Percentiles rank a stretch among this genome's conserved stretches.
Evolutionary conservation across 1,284 basidiomycete species (phyloP).

Genomic region (Ceratobasidium sp.): DNA sequence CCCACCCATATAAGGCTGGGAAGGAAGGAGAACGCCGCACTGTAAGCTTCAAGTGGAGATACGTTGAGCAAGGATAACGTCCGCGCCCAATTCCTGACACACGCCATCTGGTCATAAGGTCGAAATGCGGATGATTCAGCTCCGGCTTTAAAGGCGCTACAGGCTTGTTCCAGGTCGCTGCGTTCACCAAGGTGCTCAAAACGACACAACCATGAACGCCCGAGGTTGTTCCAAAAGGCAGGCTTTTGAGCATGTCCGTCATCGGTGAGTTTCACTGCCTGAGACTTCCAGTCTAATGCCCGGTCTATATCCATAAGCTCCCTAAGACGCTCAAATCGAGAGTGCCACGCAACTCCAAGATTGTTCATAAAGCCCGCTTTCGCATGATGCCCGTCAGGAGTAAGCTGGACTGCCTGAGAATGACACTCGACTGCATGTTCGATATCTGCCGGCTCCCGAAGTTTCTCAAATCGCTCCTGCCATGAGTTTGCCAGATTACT

Average conservation of each 20-base stretch:
- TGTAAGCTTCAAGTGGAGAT: neutral
- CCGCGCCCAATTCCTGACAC: neutral
- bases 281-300: too few relatives aligned
- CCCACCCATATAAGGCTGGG: slow-evolving; percentile 35
- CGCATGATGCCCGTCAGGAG: neutral
- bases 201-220: neutral
- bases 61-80: too few relatives aligned
- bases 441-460: neutral
- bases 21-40: slow-evolving; percentile 11
- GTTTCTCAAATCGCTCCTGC: neutral
- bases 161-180: neutral
- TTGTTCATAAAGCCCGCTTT: neutral
- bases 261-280: neutral
- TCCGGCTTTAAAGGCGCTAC: neutral
- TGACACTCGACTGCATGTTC: neutral
- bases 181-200: neutral
- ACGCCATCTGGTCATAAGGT: neutral
- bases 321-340: neutral
- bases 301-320: neutral
- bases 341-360: neutral
- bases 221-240: neutral
- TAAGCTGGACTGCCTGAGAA: neutral
- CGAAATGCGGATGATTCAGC: neutral
- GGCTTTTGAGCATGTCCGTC: neutral
- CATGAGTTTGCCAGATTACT: neutral